These are phyloP conservation scores for Colletotrichum sp. DNA, from an alignment of 2,329 filamentous ascomycete species.

Conservation along the genomic window DNA sequence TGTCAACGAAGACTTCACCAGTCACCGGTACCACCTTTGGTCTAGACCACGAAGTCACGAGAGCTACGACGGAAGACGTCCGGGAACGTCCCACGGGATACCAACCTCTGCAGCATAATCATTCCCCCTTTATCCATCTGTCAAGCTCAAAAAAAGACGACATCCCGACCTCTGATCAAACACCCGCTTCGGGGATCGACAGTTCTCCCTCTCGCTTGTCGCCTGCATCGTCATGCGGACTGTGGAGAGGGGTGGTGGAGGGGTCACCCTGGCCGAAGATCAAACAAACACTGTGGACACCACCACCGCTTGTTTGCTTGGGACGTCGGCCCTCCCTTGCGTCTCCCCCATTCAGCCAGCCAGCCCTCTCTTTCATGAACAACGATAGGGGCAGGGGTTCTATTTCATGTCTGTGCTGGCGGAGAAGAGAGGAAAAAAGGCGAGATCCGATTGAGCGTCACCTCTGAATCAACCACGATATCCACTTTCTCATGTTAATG, in stretches of 20 bases:
- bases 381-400: background rate
- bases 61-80: background rate
- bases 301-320: background rate
- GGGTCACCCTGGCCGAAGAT: slow-evolving; percentile 4
- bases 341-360: background rate
- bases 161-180: slow-evolving; percentile 12
- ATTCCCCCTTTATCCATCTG: background rate
- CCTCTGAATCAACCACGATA: background rate
- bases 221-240: slow-evolving; percentile 9
- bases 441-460: background rate
- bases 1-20: background rate
- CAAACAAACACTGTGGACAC: background rate
- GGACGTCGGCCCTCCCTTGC: background rate
- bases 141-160: background rate
- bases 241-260: background rate
- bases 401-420: background rate
- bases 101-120: background rate
- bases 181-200: slow-evolving; percentile 1
- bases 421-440: background rate
- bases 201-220: slow-evolving; percentile 1
- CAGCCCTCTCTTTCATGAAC: background rate
- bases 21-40: background rate
- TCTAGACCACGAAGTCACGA: background rate
- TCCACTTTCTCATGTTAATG: slow-evolving; percentile 10
- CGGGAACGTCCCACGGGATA: background rate